phyloP scores from a whole-genome alignment of 192 early-diverging fungal species.

The Entomortierella lignicola region DNA sequence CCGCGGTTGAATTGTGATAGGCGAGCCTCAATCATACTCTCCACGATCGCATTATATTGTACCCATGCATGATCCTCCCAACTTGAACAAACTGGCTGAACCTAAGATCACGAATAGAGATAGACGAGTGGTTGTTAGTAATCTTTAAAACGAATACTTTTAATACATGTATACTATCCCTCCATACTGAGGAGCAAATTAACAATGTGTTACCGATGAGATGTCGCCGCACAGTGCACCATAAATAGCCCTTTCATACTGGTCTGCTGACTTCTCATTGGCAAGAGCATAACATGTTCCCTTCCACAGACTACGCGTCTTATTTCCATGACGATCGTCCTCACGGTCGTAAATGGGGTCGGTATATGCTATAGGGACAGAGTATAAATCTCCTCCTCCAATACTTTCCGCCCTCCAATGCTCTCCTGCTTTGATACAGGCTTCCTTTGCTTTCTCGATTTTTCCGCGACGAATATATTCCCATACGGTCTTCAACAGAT shows the following conservation, averaged over 20 bases:
- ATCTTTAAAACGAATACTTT: not conserved
- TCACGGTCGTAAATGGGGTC: conserved; percentile 45
- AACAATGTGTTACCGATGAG: conserved; percentile 63
- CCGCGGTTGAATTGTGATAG: conserved; percentile 37
- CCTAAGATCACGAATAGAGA: conserved; percentile 46
- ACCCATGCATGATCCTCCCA: conserved; percentile 95
- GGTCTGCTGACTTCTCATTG: conserved; percentile 60
- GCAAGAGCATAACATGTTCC: conserved; percentile 69
- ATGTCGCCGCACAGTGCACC: conserved; percentile 79
- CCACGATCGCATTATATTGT: conserved; percentile 79
- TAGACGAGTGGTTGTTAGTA: no score
- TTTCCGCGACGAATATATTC: conserved; percentile 84
- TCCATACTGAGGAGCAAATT: not conserved
- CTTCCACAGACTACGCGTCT: conserved; percentile 77
- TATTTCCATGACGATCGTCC: conserved; percentile 59
- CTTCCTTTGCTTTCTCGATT: conserved; percentile 70
- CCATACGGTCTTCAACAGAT: conserved; percentile 74
- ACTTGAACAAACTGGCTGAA: conserved; percentile 74
- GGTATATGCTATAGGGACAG: conserved; percentile 25
- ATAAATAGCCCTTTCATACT: conserved; percentile 84
- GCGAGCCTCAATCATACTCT: conserved; percentile 61
- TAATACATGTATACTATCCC: not conserved
- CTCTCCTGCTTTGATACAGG: conserved; percentile 79
- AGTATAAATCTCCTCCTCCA: conserved; percentile 65
- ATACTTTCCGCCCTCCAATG: conserved; percentile 86